Evolutionary conservation across 192 early-diverging fungal species (phyloP).

Genomic region (Powellomyces hirtus): DNA sequence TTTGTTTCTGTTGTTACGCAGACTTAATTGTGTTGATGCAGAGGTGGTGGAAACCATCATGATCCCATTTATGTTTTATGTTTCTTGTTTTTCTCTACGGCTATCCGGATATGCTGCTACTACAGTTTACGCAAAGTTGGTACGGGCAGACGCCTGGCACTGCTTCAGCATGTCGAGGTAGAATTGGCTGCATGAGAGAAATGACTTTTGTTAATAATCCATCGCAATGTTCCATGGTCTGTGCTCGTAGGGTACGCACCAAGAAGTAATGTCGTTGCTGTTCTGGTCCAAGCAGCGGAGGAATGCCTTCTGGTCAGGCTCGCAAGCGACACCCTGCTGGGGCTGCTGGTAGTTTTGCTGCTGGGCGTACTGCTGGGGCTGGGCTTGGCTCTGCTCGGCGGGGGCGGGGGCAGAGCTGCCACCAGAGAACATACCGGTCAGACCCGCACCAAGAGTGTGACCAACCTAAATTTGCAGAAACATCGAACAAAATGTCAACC

Average conservation of each 20-base stretch:
- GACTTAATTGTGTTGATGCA: too few relatives aligned
- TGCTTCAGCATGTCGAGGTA: slow-evolving; percentile 89
- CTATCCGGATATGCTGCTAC: not conserved
- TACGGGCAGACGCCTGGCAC: slow-evolving; percentile 57
- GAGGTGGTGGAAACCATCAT: too few relatives aligned
- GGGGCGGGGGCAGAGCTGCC: slow-evolving; percentile 20
- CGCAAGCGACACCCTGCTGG: slow-evolving; percentile 29
- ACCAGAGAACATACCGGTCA: slow-evolving; percentile 41
- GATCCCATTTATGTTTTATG: not conserved
- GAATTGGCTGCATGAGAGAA: slow-evolving; percentile 56
- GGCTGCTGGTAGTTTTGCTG: slow-evolving; percentile 37
- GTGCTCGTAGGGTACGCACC: slow-evolving; percentile 39
- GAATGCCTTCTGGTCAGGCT: slow-evolving; percentile 77
- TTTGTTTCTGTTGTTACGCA: too few relatives aligned
- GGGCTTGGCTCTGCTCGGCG: not conserved
- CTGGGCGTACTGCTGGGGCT: slow-evolving; percentile 38
- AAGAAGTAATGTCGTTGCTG: slow-evolving; percentile 73
- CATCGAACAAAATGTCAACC: too few relatives aligned
- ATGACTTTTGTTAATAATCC: not conserved
- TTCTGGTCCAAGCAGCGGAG: slow-evolving; percentile 82
- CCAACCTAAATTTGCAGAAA: slow-evolving; percentile 26
- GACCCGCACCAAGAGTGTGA: slow-evolving; percentile 50
- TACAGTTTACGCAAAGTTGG: slow-evolving; percentile 1
- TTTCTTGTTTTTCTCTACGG: not conserved
- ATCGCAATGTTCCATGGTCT: too few relatives aligned